phyloP scores from a whole-genome alignment of 345 rosid genomes.

The Euphorbia lathyris region DNA sequence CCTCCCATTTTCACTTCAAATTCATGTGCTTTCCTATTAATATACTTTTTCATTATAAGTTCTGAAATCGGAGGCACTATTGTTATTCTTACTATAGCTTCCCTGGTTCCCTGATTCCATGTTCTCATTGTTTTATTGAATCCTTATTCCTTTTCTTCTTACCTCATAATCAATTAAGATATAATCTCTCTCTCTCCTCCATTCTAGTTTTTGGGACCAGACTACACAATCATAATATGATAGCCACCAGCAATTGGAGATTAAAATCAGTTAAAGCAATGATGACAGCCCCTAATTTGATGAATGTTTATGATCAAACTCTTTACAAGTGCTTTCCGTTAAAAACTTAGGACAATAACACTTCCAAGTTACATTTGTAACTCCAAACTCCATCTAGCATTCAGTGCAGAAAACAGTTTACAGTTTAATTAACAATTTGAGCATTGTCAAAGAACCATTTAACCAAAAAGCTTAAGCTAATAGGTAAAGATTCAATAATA shows the following conservation, averaged over 20 bases:
- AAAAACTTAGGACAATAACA: neutral
- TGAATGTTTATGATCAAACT: neutral
- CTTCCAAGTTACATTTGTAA: neutral
- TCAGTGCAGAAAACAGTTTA: neutral
- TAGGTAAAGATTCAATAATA: neutral
- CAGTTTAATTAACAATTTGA: neutral
- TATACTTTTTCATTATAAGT: too few species aligned
- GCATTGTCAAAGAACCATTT: neutral
- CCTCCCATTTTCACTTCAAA: neutral
- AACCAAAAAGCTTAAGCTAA: neutral
- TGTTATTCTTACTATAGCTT: neutral
- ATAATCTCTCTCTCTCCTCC: neutral
- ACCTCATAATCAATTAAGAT: neutral
- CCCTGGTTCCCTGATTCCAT: neutral
- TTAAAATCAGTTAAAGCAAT: too few species aligned
- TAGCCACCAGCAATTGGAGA: too few species aligned
- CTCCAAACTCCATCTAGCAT: neutral
- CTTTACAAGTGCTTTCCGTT: neutral
- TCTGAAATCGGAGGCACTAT: neutral
- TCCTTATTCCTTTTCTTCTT: too few species aligned
- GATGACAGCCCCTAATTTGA: neutral
- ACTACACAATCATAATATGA: too few species aligned
- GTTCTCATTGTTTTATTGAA: too few species aligned
- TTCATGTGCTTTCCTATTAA: neutral
- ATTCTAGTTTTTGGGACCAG: neutral